Base-by-base conservation (phyloP, 768 basidiomycete genomes). In the Russula foetens region DNA sequence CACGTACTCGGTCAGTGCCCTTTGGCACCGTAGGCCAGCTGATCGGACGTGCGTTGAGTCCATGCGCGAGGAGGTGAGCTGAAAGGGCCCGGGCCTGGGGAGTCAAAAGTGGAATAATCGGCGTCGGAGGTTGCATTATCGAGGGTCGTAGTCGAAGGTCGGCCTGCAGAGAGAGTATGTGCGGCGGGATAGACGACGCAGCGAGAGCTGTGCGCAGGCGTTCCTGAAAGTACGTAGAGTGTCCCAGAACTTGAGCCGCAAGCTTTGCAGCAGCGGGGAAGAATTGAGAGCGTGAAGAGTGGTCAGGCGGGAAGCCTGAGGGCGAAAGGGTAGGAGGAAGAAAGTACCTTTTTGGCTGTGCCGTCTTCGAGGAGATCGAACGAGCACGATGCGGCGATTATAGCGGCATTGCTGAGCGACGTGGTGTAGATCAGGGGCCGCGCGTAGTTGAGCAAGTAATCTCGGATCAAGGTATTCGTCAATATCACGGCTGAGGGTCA, bases 381-480 rank as follows among this genome's bases (percentile, higher is more conserved):
- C 0, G 90, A 86, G 63, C 85, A 86, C 48, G 84, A 81, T 14
- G 86, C 80, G 0, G 90, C 85, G 49, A 92, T 75, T 44, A 95
- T 79, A 68, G 84, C 92, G 14, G 86, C 26, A 66, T 84, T 83
- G 62, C 86, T 84, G 60, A 92, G 79, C 0, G 91, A 82, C 0
- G 96, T 98, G 3, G 93, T 97, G 74, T 93, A 98, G 53, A 98
- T 90, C 52, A 98, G 76, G 2, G 92, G 82, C 28, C 95, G 81
- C 0, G 93, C 93, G 72, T 95, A 98, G 70, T 98, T 98, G 65
- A 97, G 73, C 23, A 98, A 76, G 72, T 93, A 53, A 29, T 53
- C 52, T 1, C 52, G 39, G 26, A 41, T 53, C 11, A 90, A 75
- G 1, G 80, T 77, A 17, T 77, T 86, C 17, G 85, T 86, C 39